These are phyloP conservation scores for Kickxella alabastrina DNA, from an alignment of 192 early-diverging fungal genomes.

Conservation along the genomic window DNA sequence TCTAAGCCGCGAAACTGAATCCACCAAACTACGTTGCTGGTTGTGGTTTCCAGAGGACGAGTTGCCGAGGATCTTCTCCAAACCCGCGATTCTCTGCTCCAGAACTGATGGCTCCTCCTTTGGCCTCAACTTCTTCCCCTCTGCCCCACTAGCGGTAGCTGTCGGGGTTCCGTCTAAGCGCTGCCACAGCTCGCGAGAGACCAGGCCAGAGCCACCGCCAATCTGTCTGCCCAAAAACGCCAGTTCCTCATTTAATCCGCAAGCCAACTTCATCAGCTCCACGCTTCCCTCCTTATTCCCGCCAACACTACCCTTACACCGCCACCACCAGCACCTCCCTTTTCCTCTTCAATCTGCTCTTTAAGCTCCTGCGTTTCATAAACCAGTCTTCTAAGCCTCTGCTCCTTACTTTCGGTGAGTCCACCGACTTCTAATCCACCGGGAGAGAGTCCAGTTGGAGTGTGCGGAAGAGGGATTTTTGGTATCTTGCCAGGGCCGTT, in stretches of 20 bases:
- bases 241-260: conserved; percentile 36
- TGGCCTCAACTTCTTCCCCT: background rate
- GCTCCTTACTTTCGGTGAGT: conserved; percentile 67
- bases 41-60: background rate
- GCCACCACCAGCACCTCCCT: too few species aligned
- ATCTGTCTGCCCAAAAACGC: conserved; percentile 7
- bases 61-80: conserved; percentile 29
- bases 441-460: conserved; percentile 32
- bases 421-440: conserved; percentile 14
- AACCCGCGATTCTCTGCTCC: conserved; percentile 32
- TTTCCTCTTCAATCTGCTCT: conserved; percentile 51
- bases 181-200: conserved; percentile 16
- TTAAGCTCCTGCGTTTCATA: conserved; percentile 79
- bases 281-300: conserved; percentile 13
- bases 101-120: conserved; percentile 6
- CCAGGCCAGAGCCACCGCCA: background rate
- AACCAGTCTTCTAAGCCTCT: conserved; percentile 72
- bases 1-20: conserved; percentile 51
- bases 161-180: background rate
- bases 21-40: conserved; percentile 67
- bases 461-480: conserved; percentile 36
- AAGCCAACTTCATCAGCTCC: conserved; percentile 32
- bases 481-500: conserved; percentile 30
- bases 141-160: background rate
- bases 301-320: too few species aligned